Evolutionary conservation across 2,329 filamentous ascomycete species (phyloP), one percentile per base, ranked within the genome.

Genomic region (Cordyceps fumosorosea): DNA sequence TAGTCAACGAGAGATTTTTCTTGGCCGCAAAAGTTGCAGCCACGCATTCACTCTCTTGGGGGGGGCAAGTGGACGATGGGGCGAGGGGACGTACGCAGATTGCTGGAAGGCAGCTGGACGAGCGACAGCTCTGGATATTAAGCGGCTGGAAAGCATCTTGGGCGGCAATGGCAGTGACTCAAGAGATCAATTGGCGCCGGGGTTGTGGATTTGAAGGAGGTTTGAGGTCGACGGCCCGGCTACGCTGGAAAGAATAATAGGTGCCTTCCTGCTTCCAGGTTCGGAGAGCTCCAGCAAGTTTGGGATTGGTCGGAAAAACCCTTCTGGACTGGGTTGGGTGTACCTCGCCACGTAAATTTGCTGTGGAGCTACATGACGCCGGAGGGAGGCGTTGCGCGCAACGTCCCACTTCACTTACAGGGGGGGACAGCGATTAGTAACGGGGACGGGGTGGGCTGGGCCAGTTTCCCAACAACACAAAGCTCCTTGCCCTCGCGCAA

Each of bases 121-220:
- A 71, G 78, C 79, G 71, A 80, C 77, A 69, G 79, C 77, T 74
- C 83, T 80, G 68, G 82, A 79, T 81, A 86, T 80, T 80, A 85
- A 80, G 73, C 83, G 82, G 72, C 79, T 82, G 66, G 83, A 77
- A 73, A 87, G 76, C 85, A 88, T 88, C 64, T 69, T 82, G 74
- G 69, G 66, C 66, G 66, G 65, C 66, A 62, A 67, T 65, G 64
- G 63, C 62, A 56, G 62, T 57, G 56, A 48, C 67, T 64, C 65
- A 65, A 66, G 63, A 66, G 63, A 66, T 64, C 71, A 71, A 73
- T 69, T 65, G 67, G 63, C 57, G 58, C 64, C 64, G 60, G 29
- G 40, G 51, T 62, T 61, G 64, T 60, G 32, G 63, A 45, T 53
- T 56, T 51, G 58, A 64, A 44, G 54, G 48, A 53, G 42, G 56